phyloP scores from a whole-genome alignment of 306 rosid genomes.

The Glycine latifolia region DNA sequence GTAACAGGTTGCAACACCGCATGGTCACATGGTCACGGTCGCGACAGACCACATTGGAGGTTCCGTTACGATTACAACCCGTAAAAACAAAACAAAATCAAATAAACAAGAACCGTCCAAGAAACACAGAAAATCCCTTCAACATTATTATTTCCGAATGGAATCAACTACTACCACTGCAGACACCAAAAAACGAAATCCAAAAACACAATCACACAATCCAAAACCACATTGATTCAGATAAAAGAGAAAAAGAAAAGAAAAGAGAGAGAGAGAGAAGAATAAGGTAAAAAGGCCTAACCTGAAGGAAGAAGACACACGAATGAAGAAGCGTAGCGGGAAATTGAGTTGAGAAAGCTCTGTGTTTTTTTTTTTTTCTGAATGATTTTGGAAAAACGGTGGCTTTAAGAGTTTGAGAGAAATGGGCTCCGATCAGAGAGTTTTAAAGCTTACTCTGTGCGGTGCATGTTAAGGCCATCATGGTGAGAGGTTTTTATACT shows the following conservation, averaged over 20 bases:
- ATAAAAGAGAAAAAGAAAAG: conserved; percentile 1
- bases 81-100: neutral
- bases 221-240: conserved; percentile 37
- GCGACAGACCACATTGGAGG: neutral
- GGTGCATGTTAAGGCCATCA: conserved; percentile 54
- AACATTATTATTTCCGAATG: neutral
- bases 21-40: neutral
- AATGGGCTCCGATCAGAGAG: conserved; percentile 54
- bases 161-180: neutral
- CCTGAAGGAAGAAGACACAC: conserved; percentile 12
- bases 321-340: too few species aligned
- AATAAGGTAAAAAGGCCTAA: neutral
- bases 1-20: neutral
- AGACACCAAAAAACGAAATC: conserved; percentile 26
- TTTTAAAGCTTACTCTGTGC: conserved; percentile 47
- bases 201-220: conserved; percentile 16
- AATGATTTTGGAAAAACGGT: neutral
- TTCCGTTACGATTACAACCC: neutral
- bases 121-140: conserved; percentile 23
- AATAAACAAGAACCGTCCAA: neutral
- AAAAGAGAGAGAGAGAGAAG: neutral
- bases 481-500: conserved; percentile 47
- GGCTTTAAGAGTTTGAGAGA: conserved; percentile 5
- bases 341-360: conserved; percentile 21
- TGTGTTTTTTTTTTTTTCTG: neutral